Evolutionary conservation across 2,329 filamentous ascomycete genomes (phyloP), one percentile per base, ranked within the genome.

Genomic region (Fusarium sp.): DNA sequence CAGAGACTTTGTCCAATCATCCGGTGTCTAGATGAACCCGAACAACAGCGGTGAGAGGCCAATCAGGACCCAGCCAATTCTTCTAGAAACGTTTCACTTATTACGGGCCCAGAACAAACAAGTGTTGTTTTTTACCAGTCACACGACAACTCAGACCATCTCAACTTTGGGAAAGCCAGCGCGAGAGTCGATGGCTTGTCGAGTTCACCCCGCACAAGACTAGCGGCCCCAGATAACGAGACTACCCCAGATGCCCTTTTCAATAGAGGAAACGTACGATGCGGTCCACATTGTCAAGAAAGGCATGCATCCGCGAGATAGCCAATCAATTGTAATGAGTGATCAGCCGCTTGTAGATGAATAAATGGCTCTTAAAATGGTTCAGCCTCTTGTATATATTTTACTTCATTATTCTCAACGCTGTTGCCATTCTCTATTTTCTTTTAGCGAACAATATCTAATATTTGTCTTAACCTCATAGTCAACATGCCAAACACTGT

Each of bases 281-380:
- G 20, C 15, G 20, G 13, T 23, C 41, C 57, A 42, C 57, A 38
- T 5, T 8, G 3, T 41, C 41, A 10, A 42, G 50, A 62, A 62
- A 28, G 60, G 60, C n/a, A 62, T 62, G 57, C 20, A 15, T 56
- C 58, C 60, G 60, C 60, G 60, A 26, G 3, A 20, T 13, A 33
- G 13, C 60, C 57, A 62, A 62, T 62, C 18, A 47, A 4, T 7
- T 4, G 9, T 9, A 15, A 31, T 3, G 2, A 7, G 11, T 11
- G 26, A 8, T 9, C 11, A 4, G 13, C 3, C 20, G 12, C 31
- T 11, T 1, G 33, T 8, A 40, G 4, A 31, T 6, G n/a, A 23
- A 28, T 15, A 8, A 11, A 16, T 42, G 23, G 26, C 37, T 26
- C 20, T 62, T 57, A 62, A 62, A 56, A 47, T 37, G 34, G 9